These are phyloP conservation scores for Globisporangium parvum DNA, from an alignment of 352 stramenopile genomes.

Conservation along the genomic window DNA sequence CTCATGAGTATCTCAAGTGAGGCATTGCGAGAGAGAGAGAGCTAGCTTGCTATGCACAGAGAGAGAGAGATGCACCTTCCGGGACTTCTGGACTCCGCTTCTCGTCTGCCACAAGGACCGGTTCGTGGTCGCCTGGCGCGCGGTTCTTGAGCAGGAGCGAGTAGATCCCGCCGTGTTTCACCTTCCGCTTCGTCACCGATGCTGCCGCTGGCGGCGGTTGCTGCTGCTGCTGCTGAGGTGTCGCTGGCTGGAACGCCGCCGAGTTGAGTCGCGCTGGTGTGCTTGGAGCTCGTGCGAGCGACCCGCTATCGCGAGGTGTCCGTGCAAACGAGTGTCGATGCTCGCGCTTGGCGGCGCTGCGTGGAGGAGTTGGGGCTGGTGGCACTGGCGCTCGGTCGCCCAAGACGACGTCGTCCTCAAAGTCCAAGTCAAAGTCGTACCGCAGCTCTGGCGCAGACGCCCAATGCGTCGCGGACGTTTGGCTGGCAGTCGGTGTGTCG, in stretches of 20 bases:
- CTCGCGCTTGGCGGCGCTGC: slow-evolving; percentile 7
- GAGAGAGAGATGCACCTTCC: slow-evolving; percentile 8
- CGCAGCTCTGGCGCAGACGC: slow-evolving; percentile 15
- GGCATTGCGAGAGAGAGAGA: too few species aligned
- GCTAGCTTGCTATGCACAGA: background rate
- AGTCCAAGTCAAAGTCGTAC: slow-evolving; percentile 4
- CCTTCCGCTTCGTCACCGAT: slow-evolving; percentile 38
- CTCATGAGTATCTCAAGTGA: too few species aligned
- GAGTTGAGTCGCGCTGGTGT: background rate
- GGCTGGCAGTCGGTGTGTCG: slow-evolving; percentile 23
- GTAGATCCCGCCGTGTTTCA: slow-evolving; percentile 75
- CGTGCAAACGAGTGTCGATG: slow-evolving; percentile 1
- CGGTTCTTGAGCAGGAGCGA: slow-evolving; percentile 67
- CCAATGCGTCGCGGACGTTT: background rate
- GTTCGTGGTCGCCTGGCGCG: slow-evolving; percentile 29
- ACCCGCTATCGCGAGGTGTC: background rate
- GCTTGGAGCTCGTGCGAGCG: background rate
- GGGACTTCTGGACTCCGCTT: slow-evolving; percentile 20
- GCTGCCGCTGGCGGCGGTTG: background rate
- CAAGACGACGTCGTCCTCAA: background rate
- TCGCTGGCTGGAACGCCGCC: background rate
- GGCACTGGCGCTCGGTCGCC: background rate
- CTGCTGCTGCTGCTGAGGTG: slow-evolving; percentile 1
- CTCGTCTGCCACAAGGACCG: slow-evolving; percentile 46
- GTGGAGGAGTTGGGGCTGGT: background rate